Conservation (phyloP, 2,329 filamentous ascomycete species). For the Phyllosticta ampelicida region DNA sequence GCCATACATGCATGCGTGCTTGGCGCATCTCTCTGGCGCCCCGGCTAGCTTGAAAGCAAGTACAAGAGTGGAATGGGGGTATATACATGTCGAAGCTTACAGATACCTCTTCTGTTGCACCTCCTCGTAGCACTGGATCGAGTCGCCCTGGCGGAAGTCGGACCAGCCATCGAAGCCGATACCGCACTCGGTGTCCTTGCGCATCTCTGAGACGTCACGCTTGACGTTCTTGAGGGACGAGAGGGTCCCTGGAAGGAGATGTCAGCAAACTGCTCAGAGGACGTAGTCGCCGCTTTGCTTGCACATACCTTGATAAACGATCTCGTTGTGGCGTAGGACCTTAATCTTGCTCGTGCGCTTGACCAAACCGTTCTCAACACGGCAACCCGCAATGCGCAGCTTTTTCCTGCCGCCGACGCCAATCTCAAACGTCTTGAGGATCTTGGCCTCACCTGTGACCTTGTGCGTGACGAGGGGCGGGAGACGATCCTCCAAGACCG, state of each 20-base stretch:
- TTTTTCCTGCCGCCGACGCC: constrained; percentile 60
- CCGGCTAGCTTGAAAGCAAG: background rate
- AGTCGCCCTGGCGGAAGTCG: constrained; percentile 68
- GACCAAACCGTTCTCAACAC: constrained; percentile 70
- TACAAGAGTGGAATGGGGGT: background rate
- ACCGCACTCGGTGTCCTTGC: constrained; percentile 88
- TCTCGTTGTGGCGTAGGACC: constrained; percentile 57
- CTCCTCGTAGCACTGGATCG: constrained; percentile 80
- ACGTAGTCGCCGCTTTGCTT: no score
- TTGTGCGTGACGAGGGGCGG: constrained; percentile 54
- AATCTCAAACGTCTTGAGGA: constrained; percentile 75
- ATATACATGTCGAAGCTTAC: constrained; percentile 17
- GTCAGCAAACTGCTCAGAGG: background rate
- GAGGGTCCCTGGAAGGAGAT: constrained; percentile 51
- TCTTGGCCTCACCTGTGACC: constrained; percentile 79
- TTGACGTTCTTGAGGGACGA: constrained; percentile 82
- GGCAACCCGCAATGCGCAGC: constrained; percentile 75
- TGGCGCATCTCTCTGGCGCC: no score
- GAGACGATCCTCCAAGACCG: constrained; percentile 57
- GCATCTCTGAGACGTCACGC: constrained; percentile 81
- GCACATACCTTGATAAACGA: constrained; percentile 69
- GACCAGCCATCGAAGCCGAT: constrained; percentile 74
- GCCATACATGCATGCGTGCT: no score
- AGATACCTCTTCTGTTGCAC: constrained; percentile 55
- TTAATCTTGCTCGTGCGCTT: constrained; percentile 53